Evolutionary conservation across 1,284 basidiomycete genomes (phyloP).

Genomic region (Thecaphora frezii): DNA sequence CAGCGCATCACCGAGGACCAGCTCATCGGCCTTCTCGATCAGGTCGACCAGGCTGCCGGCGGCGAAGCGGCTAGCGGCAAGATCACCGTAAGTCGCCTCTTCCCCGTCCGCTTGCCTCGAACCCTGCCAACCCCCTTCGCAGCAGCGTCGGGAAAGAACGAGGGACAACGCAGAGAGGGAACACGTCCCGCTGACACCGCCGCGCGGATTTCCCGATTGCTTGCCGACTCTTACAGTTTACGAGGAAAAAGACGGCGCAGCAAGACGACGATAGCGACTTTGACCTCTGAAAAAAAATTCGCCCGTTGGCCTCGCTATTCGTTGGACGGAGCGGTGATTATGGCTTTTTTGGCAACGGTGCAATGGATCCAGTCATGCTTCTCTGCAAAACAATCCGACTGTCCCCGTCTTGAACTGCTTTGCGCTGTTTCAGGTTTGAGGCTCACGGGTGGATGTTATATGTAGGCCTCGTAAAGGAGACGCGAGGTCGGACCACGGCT

Average conservation of each 20-base stretch:
- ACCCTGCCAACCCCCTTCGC: neutral
- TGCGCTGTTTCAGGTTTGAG: too few relatives aligned
- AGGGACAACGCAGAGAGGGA: neutral
- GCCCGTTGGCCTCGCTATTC: too few relatives aligned
- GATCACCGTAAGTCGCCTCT: constrained; percentile 49
- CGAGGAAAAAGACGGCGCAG: constrained; percentile 35
- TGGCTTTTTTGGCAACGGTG: too few relatives aligned
- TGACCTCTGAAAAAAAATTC: constrained; percentile 40
- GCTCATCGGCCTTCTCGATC: constrained; percentile 86
- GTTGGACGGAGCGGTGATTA: too few relatives aligned
- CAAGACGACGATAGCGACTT: constrained; percentile 48
- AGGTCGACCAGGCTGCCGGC: constrained; percentile 66
- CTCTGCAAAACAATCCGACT: too few relatives aligned
- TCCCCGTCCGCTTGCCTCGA: too few relatives aligned
- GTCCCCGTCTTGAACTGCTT: too few relatives aligned
- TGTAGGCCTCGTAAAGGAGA: too few relatives aligned
- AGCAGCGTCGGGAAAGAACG: too few relatives aligned
- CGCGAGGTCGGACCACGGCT: too few relatives aligned
- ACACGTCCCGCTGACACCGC: constrained; percentile 2
- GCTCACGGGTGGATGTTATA: too few relatives aligned
- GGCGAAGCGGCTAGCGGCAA: constrained; percentile 31
- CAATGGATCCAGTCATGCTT: too few relatives aligned
- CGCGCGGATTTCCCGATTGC: neutral
- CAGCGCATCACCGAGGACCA: constrained; percentile 83
- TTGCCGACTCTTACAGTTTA: constrained; percentile 19